Conservation (phyloP, 768 basidiomycete species). For the Leccinum ochraceum region DNA sequence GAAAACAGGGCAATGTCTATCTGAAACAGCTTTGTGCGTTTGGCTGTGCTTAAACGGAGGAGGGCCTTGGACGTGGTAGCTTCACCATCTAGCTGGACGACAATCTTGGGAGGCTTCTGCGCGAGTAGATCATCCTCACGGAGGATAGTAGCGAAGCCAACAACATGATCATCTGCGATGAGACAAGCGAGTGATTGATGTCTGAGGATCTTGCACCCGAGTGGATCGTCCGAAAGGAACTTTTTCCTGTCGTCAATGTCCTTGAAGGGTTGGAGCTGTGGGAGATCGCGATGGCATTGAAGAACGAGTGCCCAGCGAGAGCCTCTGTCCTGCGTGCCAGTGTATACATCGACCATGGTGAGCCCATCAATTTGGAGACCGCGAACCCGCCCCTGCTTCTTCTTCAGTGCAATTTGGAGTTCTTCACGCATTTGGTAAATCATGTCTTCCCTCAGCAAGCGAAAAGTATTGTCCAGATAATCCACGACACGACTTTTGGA, state of each 20-base stretch:
- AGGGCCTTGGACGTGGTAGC: conserved; percentile 43
- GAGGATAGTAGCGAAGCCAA: conserved; percentile 55
- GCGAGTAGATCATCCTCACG: conserved; percentile 57
- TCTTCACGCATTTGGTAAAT: conserved; percentile 60
- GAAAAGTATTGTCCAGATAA: conserved; percentile 66
- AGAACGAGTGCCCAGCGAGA: conserved; percentile 47
- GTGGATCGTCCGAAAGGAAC: conserved; percentile 38
- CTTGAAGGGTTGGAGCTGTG: conserved; percentile 32
- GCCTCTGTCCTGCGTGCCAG: conserved; percentile 27
- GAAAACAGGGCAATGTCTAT: conserved; percentile 66
- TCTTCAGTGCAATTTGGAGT: conserved; percentile 42
- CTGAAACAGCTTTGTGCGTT: conserved; percentile 47
- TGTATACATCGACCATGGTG: conserved; percentile 40
- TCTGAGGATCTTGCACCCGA: conserved; percentile 42
- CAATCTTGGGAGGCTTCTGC: conserved; percentile 46
- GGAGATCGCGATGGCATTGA: conserved; percentile 37
- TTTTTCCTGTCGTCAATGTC: conserved; percentile 39
- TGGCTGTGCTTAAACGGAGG: conserved; percentile 37
- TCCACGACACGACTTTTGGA: conserved; percentile 40
- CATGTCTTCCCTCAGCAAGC: conserved; percentile 67
- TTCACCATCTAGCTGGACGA: conserved; percentile 56
- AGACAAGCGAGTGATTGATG: conserved; percentile 61
- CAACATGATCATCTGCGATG: conserved; percentile 45
- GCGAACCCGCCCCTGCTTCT: conserved; percentile 44
- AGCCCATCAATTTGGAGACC: conserved; percentile 43